phyloP scores from a whole-genome alignment of 2,329 filamentous ascomycete genomes.

The Fusarium sp. region DNA sequence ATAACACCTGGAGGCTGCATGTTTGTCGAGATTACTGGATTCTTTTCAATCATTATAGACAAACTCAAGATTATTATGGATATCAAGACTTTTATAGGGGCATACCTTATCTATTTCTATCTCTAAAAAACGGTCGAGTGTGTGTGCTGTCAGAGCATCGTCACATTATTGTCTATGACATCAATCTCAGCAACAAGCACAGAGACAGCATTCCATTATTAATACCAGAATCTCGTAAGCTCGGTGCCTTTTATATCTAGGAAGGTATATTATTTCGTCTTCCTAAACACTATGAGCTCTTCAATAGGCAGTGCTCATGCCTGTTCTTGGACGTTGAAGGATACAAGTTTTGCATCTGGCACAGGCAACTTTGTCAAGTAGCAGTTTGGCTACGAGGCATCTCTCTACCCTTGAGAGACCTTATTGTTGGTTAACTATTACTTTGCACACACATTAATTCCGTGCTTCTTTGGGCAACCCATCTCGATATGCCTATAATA shows the following conservation, averaged over 20 bases:
- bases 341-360: background rate
- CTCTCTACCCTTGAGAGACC: background rate
- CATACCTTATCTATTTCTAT: background rate
- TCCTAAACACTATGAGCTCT: background rate
- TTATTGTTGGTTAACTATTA: background rate
- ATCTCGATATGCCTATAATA: background rate
- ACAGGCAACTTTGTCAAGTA: background rate
- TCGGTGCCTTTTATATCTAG: too few species aligned
- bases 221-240: background rate
- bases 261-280: background rate
- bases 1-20: constrained; percentile 1
- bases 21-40: background rate
- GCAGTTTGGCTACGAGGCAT: background rate
- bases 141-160: constrained; percentile 15
- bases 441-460: background rate
- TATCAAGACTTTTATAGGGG: background rate
- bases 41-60: too few species aligned
- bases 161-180: constrained; percentile 10
- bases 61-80: background rate
- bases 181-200: background rate
- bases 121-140: background rate
- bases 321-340: background rate
- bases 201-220: background rate
- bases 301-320: background rate
- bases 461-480: background rate